phyloP scores from a whole-genome alignment of 2,329 filamentous ascomycete genomes.

The Coniochaeta sp. region DNA sequence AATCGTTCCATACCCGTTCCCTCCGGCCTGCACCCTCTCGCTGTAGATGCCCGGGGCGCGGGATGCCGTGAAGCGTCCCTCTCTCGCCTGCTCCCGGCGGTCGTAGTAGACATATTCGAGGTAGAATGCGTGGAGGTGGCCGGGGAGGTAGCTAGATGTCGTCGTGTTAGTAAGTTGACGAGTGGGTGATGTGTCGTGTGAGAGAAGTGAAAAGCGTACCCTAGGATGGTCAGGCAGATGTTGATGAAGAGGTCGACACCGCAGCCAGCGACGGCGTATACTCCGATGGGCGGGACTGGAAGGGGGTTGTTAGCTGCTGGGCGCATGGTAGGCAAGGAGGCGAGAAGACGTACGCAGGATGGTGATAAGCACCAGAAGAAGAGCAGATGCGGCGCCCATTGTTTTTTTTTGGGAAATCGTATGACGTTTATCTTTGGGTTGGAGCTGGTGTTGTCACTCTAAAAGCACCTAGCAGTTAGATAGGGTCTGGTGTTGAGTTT shows the following conservation, averaged over 20 bases:
- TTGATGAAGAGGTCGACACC: slow-evolving; percentile 61
- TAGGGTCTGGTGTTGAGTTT: not conserved
- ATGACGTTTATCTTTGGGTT: not conserved
- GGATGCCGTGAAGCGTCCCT: slow-evolving; percentile 45
- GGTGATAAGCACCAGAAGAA: slow-evolving; percentile 45
- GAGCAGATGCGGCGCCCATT: slow-evolving; percentile 42
- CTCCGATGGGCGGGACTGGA: slow-evolving; percentile 62
- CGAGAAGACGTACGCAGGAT: slow-evolving; percentile 41
- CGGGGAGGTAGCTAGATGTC: slow-evolving; percentile 63
- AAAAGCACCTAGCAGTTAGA: too few relatives aligned
- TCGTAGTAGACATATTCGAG: slow-evolving; percentile 78
- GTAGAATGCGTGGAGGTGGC: slow-evolving; percentile 76
- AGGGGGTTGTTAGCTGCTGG: not conserved
- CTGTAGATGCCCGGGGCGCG: slow-evolving; percentile 66
- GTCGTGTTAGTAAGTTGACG: slow-evolving; percentile 8
- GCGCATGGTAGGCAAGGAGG: too few relatives aligned
- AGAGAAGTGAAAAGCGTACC: slow-evolving; percentile 31
- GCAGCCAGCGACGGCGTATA: slow-evolving; percentile 58
- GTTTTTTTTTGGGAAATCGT: too few relatives aligned
- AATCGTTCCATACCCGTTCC: slow-evolving; percentile 54
- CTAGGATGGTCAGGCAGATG: slow-evolving; percentile 58
- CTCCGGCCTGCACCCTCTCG: slow-evolving; percentile 65
- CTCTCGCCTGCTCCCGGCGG: slow-evolving; percentile 54
- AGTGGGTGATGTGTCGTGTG: not conserved
- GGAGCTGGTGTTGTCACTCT: too few relatives aligned